phyloP scores from a whole-genome alignment of 1,284 basidiomycete species.

The Leccinum fuscescens region DNA sequence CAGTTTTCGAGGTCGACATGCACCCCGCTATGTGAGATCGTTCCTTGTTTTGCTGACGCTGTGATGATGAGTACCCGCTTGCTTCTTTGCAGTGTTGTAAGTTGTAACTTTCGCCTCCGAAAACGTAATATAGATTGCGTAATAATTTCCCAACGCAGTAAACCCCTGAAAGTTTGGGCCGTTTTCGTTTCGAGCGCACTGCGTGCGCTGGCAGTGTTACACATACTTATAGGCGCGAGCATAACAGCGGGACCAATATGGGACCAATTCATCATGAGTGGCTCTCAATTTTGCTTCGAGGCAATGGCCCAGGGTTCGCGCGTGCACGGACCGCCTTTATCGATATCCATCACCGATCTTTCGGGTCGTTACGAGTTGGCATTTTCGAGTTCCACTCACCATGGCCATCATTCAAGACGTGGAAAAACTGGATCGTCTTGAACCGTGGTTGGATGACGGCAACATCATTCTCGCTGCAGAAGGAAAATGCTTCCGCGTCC shows the following conservation, averaged over 20 bases:
- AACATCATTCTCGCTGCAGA: slow-evolving; percentile 16
- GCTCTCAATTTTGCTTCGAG: background rate
- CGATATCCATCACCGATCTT: background rate
- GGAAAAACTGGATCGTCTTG: background rate
- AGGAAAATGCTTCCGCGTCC: slow-evolving; percentile 20
- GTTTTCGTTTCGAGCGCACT: too few relatives aligned
- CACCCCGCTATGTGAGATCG: background rate
- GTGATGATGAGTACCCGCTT: too few relatives aligned
- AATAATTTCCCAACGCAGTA: too few relatives aligned
- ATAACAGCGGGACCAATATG: background rate
- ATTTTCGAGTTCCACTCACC: background rate
- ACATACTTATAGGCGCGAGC: too few relatives aligned
- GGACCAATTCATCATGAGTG: background rate
- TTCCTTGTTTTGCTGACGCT: background rate
- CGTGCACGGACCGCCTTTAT: background rate
- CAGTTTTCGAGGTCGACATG: background rate
- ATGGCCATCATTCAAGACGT: background rate
- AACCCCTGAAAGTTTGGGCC: too few relatives aligned
- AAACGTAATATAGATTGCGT: too few relatives aligned
- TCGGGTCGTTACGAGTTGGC: background rate
- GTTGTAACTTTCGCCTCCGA: too few relatives aligned
- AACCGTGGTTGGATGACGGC: slow-evolving; percentile 25
- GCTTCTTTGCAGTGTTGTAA: background rate
- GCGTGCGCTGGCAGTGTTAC: too few relatives aligned
- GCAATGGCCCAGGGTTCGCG: background rate